Percentiles rank a stretch among this genome's conserved stretches.
phyloP scores from a whole-genome alignment of 1,284 basidiomycete species.

The Pseudozyma hubeiensis region DNA sequence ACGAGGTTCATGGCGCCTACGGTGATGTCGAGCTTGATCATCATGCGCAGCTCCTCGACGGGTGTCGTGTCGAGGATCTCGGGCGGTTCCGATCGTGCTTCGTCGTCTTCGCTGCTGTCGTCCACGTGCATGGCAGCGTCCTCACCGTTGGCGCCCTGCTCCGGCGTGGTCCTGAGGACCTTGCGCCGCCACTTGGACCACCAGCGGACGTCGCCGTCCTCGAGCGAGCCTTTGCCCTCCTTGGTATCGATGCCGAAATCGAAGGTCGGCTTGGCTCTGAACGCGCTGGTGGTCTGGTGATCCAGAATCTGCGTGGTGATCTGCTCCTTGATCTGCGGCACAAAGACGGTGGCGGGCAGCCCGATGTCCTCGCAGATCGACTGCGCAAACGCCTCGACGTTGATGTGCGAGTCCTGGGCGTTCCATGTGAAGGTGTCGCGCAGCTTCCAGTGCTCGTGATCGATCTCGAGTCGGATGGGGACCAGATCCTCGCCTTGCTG shows the following conservation, averaged over 20 bases:
- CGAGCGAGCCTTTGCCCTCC: slow-evolving; percentile 42
- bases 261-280: slow-evolving; percentile 50
- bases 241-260: slow-evolving; percentile 26
- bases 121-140: slow-evolving; percentile 51
- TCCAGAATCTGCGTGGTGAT: slow-evolving; percentile 89
- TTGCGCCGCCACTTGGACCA: slow-evolving; percentile 49
- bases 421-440: slow-evolving; percentile 99
- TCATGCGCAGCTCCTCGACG: slow-evolving; percentile 80
- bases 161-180: slow-evolving; percentile 65
- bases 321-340: slow-evolving; percentile 79
- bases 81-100: slow-evolving; percentile 57
- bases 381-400: slow-evolving; percentile 88
- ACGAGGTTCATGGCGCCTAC: slow-evolving; percentile 92
- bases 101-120: slow-evolving; percentile 70
- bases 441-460: slow-evolving; percentile 87
- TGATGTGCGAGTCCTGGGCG: slow-evolving; percentile 84
- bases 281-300: slow-evolving; percentile 70
- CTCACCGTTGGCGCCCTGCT: slow-evolving; percentile 73
- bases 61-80: slow-evolving; percentile 43
- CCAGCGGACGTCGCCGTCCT: slow-evolving; percentile 44
- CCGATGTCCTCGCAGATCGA: slow-evolving; percentile 91
- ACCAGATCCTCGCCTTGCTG: slow-evolving; percentile 82
- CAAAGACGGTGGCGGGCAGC: slow-evolving; percentile 77
- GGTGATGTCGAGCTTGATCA: slow-evolving; percentile 96
- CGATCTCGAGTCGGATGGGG: slow-evolving; percentile 93